Evolutionary conservation across 2,329 filamentous ascomycete species (phyloP).

Genomic region (Epichloe baconii): DNA sequence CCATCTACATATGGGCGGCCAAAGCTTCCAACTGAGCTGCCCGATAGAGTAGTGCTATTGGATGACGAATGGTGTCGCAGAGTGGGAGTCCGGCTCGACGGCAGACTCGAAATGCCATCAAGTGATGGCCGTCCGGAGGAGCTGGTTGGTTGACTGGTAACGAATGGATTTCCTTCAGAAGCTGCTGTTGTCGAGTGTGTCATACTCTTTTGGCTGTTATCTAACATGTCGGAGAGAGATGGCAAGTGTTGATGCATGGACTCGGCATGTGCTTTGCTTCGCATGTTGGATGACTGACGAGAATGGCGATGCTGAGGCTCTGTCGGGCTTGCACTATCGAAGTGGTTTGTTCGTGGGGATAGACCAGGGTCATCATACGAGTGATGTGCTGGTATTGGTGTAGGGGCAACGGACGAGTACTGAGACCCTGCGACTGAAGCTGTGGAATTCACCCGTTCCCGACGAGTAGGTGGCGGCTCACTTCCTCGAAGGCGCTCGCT

Average conservation of each 20-base stretch:
- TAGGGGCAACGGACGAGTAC: constrained; percentile 26
- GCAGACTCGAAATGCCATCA: constrained; percentile 16
- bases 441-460: constrained; percentile 35
- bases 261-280: constrained; percentile 13
- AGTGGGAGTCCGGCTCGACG: constrained; percentile 20
- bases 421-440: constrained; percentile 33
- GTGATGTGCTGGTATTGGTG: constrained; percentile 21
- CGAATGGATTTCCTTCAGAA: constrained; percentile 1
- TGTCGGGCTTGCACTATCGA: constrained; percentile 20
- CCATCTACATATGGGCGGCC: constrained; percentile 34
- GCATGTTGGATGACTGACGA: constrained; percentile 16
- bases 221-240: constrained; percentile 34
- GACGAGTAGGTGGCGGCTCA: constrained; percentile 32
- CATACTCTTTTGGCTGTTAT: constrained; percentile 17
- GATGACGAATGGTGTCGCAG: constrained; percentile 34
- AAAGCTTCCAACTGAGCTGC: constrained; percentile 22
- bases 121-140: constrained; percentile 12
- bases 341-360: constrained; percentile 27
- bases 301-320: constrained; percentile 16
- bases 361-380: constrained; percentile 29
- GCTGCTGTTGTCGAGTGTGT: constrained; percentile 7
- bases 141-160: not conserved
- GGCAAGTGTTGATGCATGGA: constrained; percentile 26
- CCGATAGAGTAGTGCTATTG: constrained; percentile 28
- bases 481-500: constrained; percentile 35